A percentile compares a stretch with the other conserved stretches of the same genome.
These are phyloP conservation scores for Aspergillus mulundensis DNA, from an alignment of 495 filamentous ascomycete genomes.

Conservation along the genomic window DNA sequence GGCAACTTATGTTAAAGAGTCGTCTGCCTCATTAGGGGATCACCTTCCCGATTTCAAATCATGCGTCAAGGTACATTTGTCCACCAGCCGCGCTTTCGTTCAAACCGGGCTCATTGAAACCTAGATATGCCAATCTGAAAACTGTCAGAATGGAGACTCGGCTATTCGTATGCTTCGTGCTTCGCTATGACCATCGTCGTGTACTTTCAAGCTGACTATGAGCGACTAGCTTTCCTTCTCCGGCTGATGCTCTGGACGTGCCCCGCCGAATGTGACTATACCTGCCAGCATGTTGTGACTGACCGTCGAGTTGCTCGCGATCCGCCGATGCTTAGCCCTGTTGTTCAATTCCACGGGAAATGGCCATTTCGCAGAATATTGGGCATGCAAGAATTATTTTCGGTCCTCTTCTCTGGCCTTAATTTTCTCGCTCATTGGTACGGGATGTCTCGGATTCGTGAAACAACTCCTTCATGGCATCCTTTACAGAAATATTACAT, in stretches of 20 bases:
- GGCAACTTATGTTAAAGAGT: slow-evolving; percentile 44
- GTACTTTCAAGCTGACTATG: slow-evolving; percentile 13
- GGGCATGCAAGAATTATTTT: slow-evolving; percentile 92
- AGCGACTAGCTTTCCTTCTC: slow-evolving; percentile 40
- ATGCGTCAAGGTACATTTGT: slow-evolving; percentile 70
- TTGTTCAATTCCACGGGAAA: slow-evolving; percentile 98
- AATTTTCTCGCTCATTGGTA: slow-evolving; percentile 85
- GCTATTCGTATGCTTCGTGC: slow-evolving; percentile 39
- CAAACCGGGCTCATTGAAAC: slow-evolving; percentile 9
- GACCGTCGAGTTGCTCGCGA: slow-evolving; percentile 61
- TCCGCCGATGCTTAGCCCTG: slow-evolving; percentile 56
- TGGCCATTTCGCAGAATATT: slow-evolving; percentile 91
- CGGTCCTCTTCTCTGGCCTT: slow-evolving; percentile 85
- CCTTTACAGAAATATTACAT: slow-evolving; percentile 77
- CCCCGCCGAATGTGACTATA: slow-evolving; percentile 93
- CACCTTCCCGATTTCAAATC: slow-evolving; percentile 81
- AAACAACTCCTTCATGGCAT: slow-evolving; percentile 66
- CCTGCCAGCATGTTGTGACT: slow-evolving; percentile 93
- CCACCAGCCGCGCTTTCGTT: background rate
- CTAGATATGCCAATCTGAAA: slow-evolving; percentile 76
- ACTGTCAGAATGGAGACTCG: slow-evolving; percentile 59
- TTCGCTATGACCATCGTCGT: background rate
- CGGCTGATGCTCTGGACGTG: slow-evolving; percentile 61
- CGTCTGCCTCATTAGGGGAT: slow-evolving; percentile 76
- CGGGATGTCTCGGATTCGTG: slow-evolving; percentile 67